Conservation (phyloP, 2,329 filamentous ascomycete genomes). For the Penicillium sp. region DNA sequence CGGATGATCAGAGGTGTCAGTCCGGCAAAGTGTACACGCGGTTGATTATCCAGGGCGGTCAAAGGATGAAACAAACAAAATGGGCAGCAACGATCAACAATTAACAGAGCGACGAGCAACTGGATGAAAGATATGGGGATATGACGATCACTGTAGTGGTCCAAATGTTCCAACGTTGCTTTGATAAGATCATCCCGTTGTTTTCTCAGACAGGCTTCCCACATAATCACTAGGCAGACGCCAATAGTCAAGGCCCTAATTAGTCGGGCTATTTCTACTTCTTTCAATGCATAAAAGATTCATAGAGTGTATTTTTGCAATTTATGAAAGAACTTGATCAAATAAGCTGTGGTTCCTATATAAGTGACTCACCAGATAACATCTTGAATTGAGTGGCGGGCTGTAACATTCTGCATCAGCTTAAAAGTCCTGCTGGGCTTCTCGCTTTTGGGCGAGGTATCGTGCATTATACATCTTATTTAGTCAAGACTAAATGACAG, state of each 20-base stretch:
- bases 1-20: constrained; percentile 6
- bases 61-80: constrained; percentile 6
- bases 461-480: too few species aligned
- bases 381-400: background rate
- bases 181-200: background rate
- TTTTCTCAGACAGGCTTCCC: background rate
- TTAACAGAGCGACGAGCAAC: background rate
- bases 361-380: background rate
- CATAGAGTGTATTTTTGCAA: background rate
- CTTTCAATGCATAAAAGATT: background rate
- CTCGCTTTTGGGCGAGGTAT: too few species aligned
- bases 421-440: too few species aligned
- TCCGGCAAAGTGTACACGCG: constrained; percentile 7
- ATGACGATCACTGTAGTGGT: background rate
- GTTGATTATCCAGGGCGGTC: constrained; percentile 4
- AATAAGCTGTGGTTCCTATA: too few species aligned
- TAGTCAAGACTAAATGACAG: too few species aligned
- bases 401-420: background rate
- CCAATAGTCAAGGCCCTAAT: background rate
- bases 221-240: constrained; percentile 2
- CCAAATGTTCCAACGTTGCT: background rate
- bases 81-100: background rate
- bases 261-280: background rate
- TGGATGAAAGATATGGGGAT: background rate
- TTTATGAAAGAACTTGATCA: background rate